phyloP scores from a whole-genome alignment of 2,329 filamentous ascomycete genomes.

The Epicoccum nigrum region DNA sequence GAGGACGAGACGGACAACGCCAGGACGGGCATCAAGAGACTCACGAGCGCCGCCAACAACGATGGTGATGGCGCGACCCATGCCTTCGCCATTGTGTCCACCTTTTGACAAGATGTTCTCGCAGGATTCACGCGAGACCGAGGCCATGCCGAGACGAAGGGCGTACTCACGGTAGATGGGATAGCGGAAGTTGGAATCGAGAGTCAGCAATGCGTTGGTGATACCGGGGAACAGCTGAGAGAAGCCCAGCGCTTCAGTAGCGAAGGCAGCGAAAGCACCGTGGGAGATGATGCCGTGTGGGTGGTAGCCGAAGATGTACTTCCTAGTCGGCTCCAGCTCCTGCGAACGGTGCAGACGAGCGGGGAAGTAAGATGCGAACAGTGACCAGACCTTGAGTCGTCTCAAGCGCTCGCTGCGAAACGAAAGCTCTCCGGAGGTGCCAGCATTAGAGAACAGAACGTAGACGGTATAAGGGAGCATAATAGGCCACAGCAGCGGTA shows the following conservation, averaged over 20 bases:
- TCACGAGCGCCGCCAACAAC: constrained; percentile 92
- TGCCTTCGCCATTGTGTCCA: constrained; percentile 77
- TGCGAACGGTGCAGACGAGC: constrained; percentile 85
- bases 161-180: constrained; percentile 94
- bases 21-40: constrained; percentile 84
- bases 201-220: constrained; percentile 87
- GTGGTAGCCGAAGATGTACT: constrained; percentile 97
- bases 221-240: constrained; percentile 89
- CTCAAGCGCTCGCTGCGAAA: constrained; percentile 78
- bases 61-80: constrained; percentile 95
- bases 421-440: constrained; percentile 74
- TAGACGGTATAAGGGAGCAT: constrained; percentile 80
- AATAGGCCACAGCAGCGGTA: constrained; percentile 88
- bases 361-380: constrained; percentile 93
- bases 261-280: constrained; percentile 92
- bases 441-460: constrained; percentile 78
- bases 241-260: constrained; percentile 88
- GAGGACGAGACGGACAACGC: constrained; percentile 77
- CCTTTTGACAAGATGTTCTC: constrained; percentile 84
- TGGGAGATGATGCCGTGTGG: constrained; percentile 97
- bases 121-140: constrained; percentile 90
- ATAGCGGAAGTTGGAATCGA: constrained; percentile 95
- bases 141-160: constrained; percentile 83
- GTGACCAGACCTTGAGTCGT: constrained; percentile 76
- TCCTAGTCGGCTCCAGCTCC: constrained; percentile 77